phyloP scores from a whole-genome alignment of 371 early-diverging fungal genomes.

The Syncephalastrum sp. region DNA sequence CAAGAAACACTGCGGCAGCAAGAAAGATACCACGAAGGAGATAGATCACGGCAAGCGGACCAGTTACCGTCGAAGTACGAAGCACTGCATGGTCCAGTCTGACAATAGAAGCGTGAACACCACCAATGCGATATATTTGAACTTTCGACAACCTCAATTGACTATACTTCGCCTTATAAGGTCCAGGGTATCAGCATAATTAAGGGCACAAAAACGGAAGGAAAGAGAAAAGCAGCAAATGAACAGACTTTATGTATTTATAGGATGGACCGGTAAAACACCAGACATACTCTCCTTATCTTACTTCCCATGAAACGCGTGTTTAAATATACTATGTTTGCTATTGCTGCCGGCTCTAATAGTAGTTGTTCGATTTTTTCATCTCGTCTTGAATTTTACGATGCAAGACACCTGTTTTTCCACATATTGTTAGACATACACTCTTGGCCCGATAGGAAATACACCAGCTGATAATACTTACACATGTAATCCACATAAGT shows the following conservation, averaged over 20 bases:
- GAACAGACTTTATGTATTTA: neutral
- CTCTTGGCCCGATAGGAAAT: no score
- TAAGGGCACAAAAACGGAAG: neutral
- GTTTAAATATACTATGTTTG: slow-evolving; percentile 1
- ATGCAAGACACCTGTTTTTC: slow-evolving; percentile 61
- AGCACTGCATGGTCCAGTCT: slow-evolving; percentile 49
- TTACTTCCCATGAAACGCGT: no score
- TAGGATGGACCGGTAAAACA: no score
- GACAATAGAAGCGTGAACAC: slow-evolving; percentile 48
- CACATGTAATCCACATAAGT: slow-evolving; percentile 94
- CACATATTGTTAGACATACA: no score
- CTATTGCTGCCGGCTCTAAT: neutral
- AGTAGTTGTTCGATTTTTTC: slow-evolving; percentile 38
- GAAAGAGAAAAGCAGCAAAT: slow-evolving; percentile 3
- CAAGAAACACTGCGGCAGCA: slow-evolving; percentile 46
- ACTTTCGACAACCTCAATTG: neutral
- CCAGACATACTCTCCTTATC: no score
- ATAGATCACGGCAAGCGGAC: slow-evolving; percentile 63
- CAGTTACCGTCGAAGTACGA: slow-evolving; percentile 56
- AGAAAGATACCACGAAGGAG: slow-evolving; percentile 50
- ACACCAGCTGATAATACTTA: no score
- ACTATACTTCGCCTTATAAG: slow-evolving; percentile 6
- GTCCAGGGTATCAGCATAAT: neutral
- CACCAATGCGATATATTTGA: slow-evolving; percentile 24
- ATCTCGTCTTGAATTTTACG: slow-evolving; percentile 84